A percentile compares a stretch with the other conserved stretches of the same genome.
Evolutionary conservation across 306 rosid species (phyloP).

Genomic region (Casuarina glauca): DNA sequence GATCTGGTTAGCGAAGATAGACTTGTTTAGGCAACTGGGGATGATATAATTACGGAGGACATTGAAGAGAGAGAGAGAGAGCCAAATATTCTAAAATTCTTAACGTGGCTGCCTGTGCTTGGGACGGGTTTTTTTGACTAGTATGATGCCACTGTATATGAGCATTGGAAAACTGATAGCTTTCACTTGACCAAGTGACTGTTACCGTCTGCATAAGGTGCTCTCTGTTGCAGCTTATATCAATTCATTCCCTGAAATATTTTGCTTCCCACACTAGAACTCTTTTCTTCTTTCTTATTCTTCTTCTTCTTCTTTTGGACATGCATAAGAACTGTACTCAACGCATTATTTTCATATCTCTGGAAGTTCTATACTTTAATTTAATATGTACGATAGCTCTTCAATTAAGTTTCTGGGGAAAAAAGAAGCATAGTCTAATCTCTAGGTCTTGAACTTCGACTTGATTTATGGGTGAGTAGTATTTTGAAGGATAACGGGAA

Average conservation of each 20-base stretch:
- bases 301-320: neutral
- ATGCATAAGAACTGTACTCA: neutral
- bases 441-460: neutral
- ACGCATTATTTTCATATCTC: neutral
- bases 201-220: neutral
- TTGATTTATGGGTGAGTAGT: too few relatives aligned
- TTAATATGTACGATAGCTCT: neutral
- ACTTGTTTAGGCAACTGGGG: neutral
- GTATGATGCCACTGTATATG: neutral
- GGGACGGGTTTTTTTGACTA: neutral
- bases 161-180: neutral
- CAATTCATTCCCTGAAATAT: neutral
- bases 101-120: neutral
- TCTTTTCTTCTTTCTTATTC: neutral
- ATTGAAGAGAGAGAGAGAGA: neutral
- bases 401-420: neutral
- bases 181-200: neutral
- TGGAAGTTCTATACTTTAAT: neutral
- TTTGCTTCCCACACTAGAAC: neutral
- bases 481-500: too few relatives aligned
- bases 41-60: neutral
- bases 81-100: too few relatives aligned
- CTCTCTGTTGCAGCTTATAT: neutral
- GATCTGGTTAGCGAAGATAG: neutral
- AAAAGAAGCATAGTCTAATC: neutral